These are phyloP conservation scores for Curvularia sp. DNA, from an alignment of 2,329 filamentous ascomycete genomes.

Conservation along the genomic window DNA sequence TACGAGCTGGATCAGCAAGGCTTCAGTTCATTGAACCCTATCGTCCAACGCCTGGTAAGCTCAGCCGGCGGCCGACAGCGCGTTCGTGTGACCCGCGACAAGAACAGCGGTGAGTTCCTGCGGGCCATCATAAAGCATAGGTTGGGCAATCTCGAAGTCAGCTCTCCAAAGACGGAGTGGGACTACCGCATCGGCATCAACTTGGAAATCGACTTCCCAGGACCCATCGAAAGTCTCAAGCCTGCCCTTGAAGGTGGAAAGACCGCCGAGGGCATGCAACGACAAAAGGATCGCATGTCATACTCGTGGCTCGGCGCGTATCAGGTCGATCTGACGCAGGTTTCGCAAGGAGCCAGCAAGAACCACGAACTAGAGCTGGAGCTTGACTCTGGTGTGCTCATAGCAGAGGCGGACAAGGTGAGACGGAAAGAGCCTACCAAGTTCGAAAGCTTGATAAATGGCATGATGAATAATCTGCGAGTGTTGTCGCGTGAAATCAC, in stretches of 20 bases:
- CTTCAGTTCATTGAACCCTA: conserved; percentile 51
- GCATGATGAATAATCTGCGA: conserved; percentile 71
- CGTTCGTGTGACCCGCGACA: conserved; percentile 71
- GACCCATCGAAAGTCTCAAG: conserved; percentile 64
- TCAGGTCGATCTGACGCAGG: conserved; percentile 92
- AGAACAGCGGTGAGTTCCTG: conserved; percentile 71
- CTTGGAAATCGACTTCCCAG: conserved; percentile 83
- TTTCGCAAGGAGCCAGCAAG: conserved; percentile 66
- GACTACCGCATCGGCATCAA: conserved; percentile 96
- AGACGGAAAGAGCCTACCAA: conserved; percentile 55
- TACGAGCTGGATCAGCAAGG: conserved; percentile 64
- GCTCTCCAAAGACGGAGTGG: conserved; percentile 76
- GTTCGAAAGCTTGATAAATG: conserved; percentile 71
- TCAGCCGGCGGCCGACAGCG: conserved; percentile 31
- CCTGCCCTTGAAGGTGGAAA: conserved; percentile 53
- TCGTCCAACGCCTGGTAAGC: conserved; percentile 65
- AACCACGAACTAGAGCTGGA: conserved; percentile 86
- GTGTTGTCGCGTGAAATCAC: conserved; percentile 48
- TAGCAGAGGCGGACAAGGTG: conserved; percentile 69
- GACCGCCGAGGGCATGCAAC: conserved; percentile 57
- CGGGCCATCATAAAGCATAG: conserved; percentile 90
- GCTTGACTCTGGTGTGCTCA: conserved; percentile 66
- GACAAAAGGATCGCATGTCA: conserved; percentile 88
- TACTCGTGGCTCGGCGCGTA: conserved; percentile 83
- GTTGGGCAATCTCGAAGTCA: conserved; percentile 86